These are phyloP conservation scores for Pseudogymnoascus sp. DNA, from an alignment of 2,329 filamentous ascomycete species.

Conservation along the genomic window DNA sequence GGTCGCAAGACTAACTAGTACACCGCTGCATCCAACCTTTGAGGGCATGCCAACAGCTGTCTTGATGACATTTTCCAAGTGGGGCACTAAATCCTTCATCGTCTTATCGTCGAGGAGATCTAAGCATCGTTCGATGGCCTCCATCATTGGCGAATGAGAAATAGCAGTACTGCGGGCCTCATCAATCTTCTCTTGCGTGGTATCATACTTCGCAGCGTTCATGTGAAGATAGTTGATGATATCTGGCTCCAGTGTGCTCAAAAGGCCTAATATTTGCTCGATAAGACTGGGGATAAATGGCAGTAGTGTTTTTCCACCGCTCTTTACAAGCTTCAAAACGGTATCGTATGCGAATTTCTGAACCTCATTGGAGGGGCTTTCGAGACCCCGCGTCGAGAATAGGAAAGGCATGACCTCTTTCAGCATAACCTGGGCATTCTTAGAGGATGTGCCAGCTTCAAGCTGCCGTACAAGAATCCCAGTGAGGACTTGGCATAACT, in stretches of 20 bases:
- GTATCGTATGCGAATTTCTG: constrained; percentile 77
- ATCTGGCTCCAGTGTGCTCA: constrained; percentile 85
- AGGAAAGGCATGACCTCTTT: constrained; percentile 84
- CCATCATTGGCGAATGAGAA: constrained; percentile 79
- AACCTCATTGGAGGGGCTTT: constrained; percentile 82
- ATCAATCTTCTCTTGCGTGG: constrained; percentile 85
- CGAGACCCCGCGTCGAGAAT: constrained; percentile 78
- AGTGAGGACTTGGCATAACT: constrained; percentile 75
- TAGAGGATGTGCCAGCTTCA: constrained; percentile 65
- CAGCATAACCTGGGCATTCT: constrained; percentile 71
- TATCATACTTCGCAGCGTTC: constrained; percentile 73
- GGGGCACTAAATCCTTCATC: constrained; percentile 67
- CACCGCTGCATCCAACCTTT: constrained; percentile 82
- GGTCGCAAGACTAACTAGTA: constrained; percentile 78
- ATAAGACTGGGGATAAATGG: constrained; percentile 78
- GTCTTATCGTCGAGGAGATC: constrained; percentile 71
- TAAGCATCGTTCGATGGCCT: constrained; percentile 83
- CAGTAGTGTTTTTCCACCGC: constrained; percentile 68
- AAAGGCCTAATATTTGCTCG: constrained; percentile 68
- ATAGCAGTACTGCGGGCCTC: constrained; percentile 76
- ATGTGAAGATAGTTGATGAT: constrained; percentile 89
- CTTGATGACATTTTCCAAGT: constrained; percentile 73
- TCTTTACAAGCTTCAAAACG: constrained; percentile 83
- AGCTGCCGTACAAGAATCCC: constrained; percentile 79
- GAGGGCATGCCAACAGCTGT: constrained; percentile 84